These are phyloP conservation scores for Dactylonectria macrodidyma DNA, from an alignment of 2,329 filamentous ascomycete genomes.

Conservation along the genomic window DNA sequence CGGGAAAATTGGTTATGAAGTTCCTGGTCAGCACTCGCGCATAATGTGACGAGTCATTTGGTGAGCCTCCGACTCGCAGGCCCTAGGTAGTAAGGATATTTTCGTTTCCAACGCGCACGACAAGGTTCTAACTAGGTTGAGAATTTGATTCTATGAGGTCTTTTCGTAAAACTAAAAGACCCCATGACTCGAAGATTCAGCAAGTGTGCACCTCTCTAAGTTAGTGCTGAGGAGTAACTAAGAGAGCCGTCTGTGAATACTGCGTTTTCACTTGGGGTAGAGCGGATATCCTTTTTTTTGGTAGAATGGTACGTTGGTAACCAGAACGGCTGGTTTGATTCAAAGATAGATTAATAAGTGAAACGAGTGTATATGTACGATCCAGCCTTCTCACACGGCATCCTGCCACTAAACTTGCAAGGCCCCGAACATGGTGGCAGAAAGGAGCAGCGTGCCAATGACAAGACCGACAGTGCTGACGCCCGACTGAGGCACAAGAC, in stretches of 20 bases:
- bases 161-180: too few relatives aligned
- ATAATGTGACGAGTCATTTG: too few relatives aligned
- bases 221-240: background rate
- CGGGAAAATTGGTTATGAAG: too few relatives aligned
- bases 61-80: too few relatives aligned
- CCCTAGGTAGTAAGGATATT: too few relatives aligned
- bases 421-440: slow-evolving; percentile 41
- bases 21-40: too few relatives aligned
- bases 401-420: slow-evolving; percentile 24
- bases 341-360: background rate
- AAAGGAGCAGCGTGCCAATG: slow-evolving; percentile 52
- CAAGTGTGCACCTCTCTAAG: too few relatives aligned
- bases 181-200: too few relatives aligned
- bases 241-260: background rate
- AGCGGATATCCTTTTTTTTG: background rate
- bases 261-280: background rate
- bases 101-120: too few relatives aligned
- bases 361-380: background rate
- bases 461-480: slow-evolving; percentile 48
- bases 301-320: background rate
- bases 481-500: slow-evolving; percentile 19
- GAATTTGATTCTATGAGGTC: too few relatives aligned
- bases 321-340: background rate
- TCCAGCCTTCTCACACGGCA: background rate
- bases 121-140: too few relatives aligned